Conservation (phyloP, 495 filamentous ascomycete genomes). For the Lasiosphaeris hirsuta region DNA sequence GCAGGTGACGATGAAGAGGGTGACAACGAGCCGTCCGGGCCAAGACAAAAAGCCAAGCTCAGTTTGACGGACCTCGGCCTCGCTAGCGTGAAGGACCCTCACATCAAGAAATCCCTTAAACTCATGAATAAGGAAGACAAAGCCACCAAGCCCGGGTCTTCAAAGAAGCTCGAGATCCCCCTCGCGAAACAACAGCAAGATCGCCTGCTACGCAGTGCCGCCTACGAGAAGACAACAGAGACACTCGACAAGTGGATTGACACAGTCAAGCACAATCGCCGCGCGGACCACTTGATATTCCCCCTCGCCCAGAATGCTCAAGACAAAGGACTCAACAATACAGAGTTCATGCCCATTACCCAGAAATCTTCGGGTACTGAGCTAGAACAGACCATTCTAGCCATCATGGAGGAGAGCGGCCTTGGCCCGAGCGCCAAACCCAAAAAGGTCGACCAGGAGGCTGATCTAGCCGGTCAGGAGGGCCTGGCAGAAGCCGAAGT, state of each 20-base stretch:
- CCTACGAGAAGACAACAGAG: conserved; percentile 88
- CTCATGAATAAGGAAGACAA: conserved; percentile 57
- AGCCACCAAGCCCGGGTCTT: conserved; percentile 48
- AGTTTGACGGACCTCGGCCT: conserved; percentile 74
- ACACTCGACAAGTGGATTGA: conserved; percentile 87
- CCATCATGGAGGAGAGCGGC: conserved; percentile 85
- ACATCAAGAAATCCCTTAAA: conserved; percentile 75
- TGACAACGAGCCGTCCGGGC: conserved; percentile 19
- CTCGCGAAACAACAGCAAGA: conserved; percentile 89
- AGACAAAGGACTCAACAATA: conserved; percentile 45
- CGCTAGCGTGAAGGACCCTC: conserved; percentile 67
- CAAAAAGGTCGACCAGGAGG: conserved; percentile 45
- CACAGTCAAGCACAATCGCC: conserved; percentile 88
- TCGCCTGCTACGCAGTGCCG: conserved; percentile 74
- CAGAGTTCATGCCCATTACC: conserved; percentile 53
- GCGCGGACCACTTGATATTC: conserved; percentile 90
- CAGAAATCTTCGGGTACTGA: conserved; percentile 64
- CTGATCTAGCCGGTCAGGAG: conserved; percentile 60
- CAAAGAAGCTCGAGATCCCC: conserved; percentile 77
- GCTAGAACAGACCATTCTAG: conserved; percentile 77
- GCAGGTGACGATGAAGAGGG: conserved; percentile 35
- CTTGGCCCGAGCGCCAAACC: conserved; percentile 50
- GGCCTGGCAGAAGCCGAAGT: conserved; percentile 67
- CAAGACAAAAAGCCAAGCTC: conserved; percentile 61
- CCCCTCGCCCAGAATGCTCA: conserved; percentile 72